These are phyloP conservation scores for Pelomyxa schiedti DNA, from an alignment of 78 protist genomes.

Conservation along the genomic window DNA sequence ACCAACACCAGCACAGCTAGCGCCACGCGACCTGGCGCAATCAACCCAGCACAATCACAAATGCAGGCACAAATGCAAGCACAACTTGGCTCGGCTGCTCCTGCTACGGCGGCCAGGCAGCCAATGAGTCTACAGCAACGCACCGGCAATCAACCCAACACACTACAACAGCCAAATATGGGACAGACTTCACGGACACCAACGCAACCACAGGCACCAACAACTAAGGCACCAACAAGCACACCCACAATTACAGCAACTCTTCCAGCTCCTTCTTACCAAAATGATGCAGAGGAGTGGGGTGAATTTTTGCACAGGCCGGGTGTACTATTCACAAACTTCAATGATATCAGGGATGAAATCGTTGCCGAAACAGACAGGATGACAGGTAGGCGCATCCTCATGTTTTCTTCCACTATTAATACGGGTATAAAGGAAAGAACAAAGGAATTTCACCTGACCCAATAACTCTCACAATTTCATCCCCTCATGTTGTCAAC, in stretches of 20 bases:
- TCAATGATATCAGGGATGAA: slow-evolving; percentile 66
- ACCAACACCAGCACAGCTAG: too few species aligned
- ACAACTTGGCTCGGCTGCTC: too few species aligned
- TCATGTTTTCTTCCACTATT: too few species aligned
- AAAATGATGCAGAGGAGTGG: slow-evolving; percentile 45
- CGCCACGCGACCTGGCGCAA: too few species aligned
- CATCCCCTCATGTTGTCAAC: slow-evolving; percentile 77
- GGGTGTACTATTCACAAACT: slow-evolving; percentile 60
- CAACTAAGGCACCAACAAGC: background rate
- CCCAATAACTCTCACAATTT: slow-evolving; percentile 87
- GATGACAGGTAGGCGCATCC: slow-evolving; percentile 69
- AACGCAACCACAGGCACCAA: background rate
- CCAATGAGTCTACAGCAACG: too few species aligned
- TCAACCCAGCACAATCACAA: too few species aligned
- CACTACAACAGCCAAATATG: too few species aligned
- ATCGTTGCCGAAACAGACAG: slow-evolving; percentile 76
- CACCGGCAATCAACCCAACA: background rate
- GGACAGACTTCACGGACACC: background rate
- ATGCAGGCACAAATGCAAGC: too few species aligned
- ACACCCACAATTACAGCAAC: background rate
- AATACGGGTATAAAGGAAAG: too few species aligned
- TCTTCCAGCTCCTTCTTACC: background rate
- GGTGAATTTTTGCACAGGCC: slow-evolving; percentile 83
- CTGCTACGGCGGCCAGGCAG: too few species aligned
- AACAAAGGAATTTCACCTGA: slow-evolving; percentile 63